Evolutionary conservation across 176 grass and related monocot species (phyloP).

Genomic region (Aechmea fasciata): DNA sequence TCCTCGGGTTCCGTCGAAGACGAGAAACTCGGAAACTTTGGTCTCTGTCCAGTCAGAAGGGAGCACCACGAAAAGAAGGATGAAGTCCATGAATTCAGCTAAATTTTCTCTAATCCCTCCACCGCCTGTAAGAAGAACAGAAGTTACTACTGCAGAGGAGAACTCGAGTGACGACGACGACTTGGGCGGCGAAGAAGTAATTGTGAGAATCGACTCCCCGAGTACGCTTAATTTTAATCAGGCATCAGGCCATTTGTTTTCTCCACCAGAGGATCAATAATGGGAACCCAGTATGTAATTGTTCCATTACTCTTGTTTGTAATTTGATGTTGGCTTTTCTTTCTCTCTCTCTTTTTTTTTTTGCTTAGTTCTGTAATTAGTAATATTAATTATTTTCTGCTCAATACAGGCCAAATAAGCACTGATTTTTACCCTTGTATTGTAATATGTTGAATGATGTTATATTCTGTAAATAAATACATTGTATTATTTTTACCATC

Average conservation of each 20-base stretch:
- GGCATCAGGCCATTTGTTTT: constrained; percentile 12
- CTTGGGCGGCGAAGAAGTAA: constrained; percentile 55
- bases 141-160: constrained; percentile 11
- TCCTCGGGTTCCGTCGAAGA: constrained; percentile 40
- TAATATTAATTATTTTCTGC: too few species aligned
- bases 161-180: constrained; percentile 54
- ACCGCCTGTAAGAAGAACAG: constrained; percentile 5
- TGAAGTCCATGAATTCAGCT: constrained; percentile 2
- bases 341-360: too few species aligned
- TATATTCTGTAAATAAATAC: too few species aligned
- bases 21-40: constrained; percentile 31
- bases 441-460: too few species aligned
- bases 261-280: neutral
- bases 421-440: too few species aligned
- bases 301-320: too few species aligned
- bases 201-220: constrained; percentile 79
- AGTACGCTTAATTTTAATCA: constrained; percentile 62
- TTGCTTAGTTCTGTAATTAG: too few species aligned
- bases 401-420: too few species aligned
- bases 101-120: constrained; percentile 6
- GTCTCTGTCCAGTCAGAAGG: constrained; percentile 57
- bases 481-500: too few species aligned
- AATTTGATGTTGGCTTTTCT: too few species aligned
- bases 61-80: constrained; percentile 20
- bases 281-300: neutral